Conservation (phyloP, 2,329 filamentous ascomycete genomes). For the Chaetomiaceae sp. region DNA sequence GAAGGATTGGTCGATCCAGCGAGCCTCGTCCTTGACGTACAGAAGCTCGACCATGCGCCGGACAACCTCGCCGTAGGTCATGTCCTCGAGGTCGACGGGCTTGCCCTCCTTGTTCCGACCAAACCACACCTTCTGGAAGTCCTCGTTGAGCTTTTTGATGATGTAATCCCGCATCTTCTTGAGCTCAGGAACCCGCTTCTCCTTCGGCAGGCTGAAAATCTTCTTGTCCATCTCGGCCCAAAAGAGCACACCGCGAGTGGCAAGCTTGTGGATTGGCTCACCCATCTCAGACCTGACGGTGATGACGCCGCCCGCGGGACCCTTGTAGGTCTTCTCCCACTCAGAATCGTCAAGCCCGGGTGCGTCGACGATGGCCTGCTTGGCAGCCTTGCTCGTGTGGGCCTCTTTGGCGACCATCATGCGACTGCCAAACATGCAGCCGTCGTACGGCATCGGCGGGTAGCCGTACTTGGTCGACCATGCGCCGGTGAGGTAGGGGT, state of each 20-base stretch:
- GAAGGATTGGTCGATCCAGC: constrained; percentile 88
- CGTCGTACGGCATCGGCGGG: constrained; percentile 91
- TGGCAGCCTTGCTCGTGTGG: constrained; percentile 79
- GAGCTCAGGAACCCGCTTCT: constrained; percentile 81
- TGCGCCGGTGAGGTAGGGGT: constrained; percentile 82
- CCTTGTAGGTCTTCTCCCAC: constrained; percentile 94
- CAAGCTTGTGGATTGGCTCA: constrained; percentile 97
- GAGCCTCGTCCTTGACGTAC: constrained; percentile 83
- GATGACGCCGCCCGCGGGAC: constrained; percentile 85
- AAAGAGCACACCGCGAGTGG: constrained; percentile 90
- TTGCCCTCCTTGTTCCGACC: constrained; percentile 76
- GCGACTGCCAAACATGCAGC: constrained; percentile 83
- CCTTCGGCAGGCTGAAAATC: constrained; percentile 94
- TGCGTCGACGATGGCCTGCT: constrained; percentile 85
- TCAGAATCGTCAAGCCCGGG: constrained; percentile 74
- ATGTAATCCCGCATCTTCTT: constrained; percentile 87
- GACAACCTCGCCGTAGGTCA: constrained; percentile 89
- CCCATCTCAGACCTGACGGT: constrained; percentile 99
- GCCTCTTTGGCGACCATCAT: constrained; percentile 96
- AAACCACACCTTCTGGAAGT: constrained; percentile 98
- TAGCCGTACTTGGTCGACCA: constrained; percentile 88
- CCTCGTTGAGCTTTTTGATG: constrained; percentile 91
- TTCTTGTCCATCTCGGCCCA: constrained; percentile 99
- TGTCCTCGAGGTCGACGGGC: constrained; percentile 85
- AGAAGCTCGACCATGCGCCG: constrained; percentile 84